phyloP scores from a whole-genome alignment of 139 green algal genomes.

The Tetradesmus obliquus region DNA sequence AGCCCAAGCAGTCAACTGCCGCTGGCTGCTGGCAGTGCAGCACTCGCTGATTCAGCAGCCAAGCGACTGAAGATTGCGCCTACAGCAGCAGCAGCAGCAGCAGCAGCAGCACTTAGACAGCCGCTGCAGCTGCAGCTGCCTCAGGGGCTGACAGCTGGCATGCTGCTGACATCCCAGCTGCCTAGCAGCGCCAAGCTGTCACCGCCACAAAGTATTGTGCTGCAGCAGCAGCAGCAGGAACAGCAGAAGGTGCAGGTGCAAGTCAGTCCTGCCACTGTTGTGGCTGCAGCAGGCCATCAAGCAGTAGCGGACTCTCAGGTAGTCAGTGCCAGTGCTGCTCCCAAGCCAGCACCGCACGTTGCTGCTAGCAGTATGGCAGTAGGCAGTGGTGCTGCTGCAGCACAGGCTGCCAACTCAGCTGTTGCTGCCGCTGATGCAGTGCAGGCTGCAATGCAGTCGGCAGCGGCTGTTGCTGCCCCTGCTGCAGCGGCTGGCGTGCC shows the following conservation, averaged over 20 bases:
- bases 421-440: background rate
- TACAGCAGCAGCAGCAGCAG: background rate
- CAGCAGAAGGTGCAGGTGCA: background rate
- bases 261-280: background rate
- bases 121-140: background rate
- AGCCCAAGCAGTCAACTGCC: background rate
- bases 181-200: background rate
- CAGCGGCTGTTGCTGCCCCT: background rate
- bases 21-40: background rate
- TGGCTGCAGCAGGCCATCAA: background rate
- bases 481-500: background rate
- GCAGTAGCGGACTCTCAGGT: background rate
- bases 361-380: background rate
- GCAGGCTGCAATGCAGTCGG: background rate
- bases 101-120: constrained; percentile 14
- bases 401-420: background rate
- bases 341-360: background rate
- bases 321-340: background rate
- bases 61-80: background rate
- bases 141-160: background rate
- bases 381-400: background rate
- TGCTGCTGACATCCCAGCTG: background rate
- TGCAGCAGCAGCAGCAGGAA: background rate
- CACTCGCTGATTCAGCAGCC: background rate
- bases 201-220: background rate